Percentiles rank a stretch among this genome's conserved stretches.
phyloP scores from a whole-genome alignment of 176 grass and related monocot genomes.

The Oryza nivara region DNA sequence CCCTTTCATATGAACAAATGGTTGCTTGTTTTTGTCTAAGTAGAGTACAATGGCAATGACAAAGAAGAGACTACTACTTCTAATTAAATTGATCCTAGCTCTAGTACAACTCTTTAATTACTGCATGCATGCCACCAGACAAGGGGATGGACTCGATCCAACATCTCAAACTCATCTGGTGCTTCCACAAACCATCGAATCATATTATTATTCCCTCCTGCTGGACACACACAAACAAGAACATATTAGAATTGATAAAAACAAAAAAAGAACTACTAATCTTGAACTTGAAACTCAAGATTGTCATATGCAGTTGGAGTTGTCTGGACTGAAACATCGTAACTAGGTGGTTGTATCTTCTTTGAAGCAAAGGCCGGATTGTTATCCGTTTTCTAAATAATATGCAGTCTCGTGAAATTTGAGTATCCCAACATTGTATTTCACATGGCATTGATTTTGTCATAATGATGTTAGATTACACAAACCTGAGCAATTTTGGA shows the following conservation, averaged over 20 bases:
- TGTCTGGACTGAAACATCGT: no score
- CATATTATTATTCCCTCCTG: conserved; percentile 48
- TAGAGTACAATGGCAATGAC: conserved; percentile 46
- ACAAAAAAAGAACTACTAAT: neutral
- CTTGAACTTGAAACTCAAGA: no score
- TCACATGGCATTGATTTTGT: no score
- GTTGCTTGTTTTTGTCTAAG: neutral
- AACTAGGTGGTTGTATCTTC: no score
- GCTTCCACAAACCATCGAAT: conserved; percentile 8
- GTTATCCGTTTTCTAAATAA: no score
- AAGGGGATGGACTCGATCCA: conserved; percentile 77
- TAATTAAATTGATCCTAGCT: conserved; percentile 27
- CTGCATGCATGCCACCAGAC: conserved; percentile 40
- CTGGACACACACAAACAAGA: neutral
- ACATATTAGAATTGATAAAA: neutral
- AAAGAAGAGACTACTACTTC: conserved; percentile 22
- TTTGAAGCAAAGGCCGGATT: no score
- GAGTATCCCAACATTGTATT: no score
- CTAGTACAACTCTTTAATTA: conserved; percentile 13
- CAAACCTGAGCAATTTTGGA: no score
- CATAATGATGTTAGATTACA: no score
- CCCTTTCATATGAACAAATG: conserved; percentile 51
- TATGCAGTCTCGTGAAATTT: no score
- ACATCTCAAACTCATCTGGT: conserved; percentile 76
- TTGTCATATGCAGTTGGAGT: no score